Base-by-base conservation (phyloP, 2,329 filamentous ascomycete genomes). In the Dryadomyces quercus-mongolicae region DNA sequence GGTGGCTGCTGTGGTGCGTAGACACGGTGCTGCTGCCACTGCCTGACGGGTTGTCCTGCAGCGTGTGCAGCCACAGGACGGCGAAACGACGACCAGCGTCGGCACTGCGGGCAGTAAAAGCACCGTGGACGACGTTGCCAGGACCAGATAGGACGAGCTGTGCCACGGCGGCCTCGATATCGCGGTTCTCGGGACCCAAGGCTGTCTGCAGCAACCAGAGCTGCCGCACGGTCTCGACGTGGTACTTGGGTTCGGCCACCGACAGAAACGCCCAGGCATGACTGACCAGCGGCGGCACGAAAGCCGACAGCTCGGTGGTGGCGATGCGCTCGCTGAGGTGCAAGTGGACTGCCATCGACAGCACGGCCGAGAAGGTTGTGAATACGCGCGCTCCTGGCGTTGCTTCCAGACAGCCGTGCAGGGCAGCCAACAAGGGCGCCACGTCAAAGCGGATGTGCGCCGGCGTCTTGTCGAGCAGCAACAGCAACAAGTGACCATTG, bases 181-280 rank as follows among this genome's bases (percentile, higher is more conserved):
- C 81, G 52, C 86, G 82, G 60, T 84, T 83, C 1, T 77, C 71
- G 43, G 76, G 71, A 1, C 84, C 80, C 13, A 95, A 77, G 1
- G 82, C 78, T 22, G 77, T 80, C 61, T 97, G 90, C 52, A 98
- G 71, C 60, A 89, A 82, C 88, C 93, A 95, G 43, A 98, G 72
- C 60, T 83, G 85, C 55, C 87, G 82, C 9, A 94, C 88, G 18
- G 90, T 85, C 70, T 98, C 94, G 36, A 98, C 91, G 64, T 97
- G 93, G 60, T 92, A 94, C 64, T 95, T 95, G 0, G 91, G 90
- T 58, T 85, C 84, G 13, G 83, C 76, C n/a, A 88, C 84, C 0
- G 89, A 87, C 43, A 98, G 70, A 62, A 88, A 89, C 5, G 72
- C 68, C 93, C 93, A 98, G 0, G 92, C 76, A 54, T 84, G 78